Evolutionary conservation across 192 early-diverging fungal genomes (phyloP).

Genomic region (Phycomyces nitens): DNA sequence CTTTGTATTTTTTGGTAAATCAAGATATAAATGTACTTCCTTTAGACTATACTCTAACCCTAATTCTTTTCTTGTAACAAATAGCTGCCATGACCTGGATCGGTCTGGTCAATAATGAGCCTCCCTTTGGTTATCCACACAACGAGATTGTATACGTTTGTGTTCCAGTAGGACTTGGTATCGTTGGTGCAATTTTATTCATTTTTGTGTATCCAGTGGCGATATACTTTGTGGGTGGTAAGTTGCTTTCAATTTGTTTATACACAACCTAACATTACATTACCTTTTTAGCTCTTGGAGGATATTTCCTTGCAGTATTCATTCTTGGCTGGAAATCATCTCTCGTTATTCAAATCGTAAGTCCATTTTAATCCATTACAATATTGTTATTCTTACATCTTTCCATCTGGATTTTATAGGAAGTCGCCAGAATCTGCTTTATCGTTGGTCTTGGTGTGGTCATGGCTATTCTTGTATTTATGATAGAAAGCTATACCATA

Average conservation of each 20-base stretch:
- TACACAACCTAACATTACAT: not conserved
- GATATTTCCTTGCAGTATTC: constrained; percentile 33
- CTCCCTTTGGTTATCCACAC: constrained; percentile 27
- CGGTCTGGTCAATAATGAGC: constrained; percentile 34
- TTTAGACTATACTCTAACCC: no score
- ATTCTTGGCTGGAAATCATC: constrained; percentile 35
- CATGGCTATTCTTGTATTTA: constrained; percentile 25
- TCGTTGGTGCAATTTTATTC: constrained; percentile 31
- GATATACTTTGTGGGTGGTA: constrained; percentile 68
- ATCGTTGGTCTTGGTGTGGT: constrained; percentile 36
- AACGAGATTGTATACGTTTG: constrained; percentile 27
- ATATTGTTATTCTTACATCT: not conserved
- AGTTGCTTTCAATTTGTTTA: not conserved
- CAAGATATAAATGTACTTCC: no score
- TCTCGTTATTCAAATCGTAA: constrained; percentile 32
- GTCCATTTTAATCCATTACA: not conserved
- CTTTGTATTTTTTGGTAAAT: constrained; percentile 48
- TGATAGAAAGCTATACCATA: constrained; percentile 35
- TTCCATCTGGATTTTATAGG: constrained; percentile 3
- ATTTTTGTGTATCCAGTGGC: constrained; percentile 53
- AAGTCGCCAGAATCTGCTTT: constrained; percentile 37
- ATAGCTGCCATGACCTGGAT: constrained; percentile 38
- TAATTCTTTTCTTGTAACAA: not conserved
- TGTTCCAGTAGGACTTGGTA: constrained; percentile 28
- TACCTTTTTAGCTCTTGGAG: constrained; percentile 21